Base-by-base conservation (phyloP, 1,284 basidiomycete species). In the Prillingera fragicola region DNA sequence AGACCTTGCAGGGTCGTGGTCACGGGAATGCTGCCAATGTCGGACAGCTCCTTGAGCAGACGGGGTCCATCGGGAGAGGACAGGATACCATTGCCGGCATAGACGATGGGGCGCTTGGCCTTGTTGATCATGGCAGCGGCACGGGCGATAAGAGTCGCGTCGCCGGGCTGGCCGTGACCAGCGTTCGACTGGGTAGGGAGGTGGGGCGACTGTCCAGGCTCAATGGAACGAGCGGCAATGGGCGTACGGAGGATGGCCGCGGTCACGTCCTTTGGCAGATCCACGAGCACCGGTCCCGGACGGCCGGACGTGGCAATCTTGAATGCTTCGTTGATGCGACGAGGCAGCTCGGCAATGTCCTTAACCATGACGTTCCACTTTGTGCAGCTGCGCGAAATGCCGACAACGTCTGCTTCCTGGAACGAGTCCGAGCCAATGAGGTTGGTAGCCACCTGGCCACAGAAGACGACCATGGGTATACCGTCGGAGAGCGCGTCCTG, bases 331-430 rank as follows among this genome's bases (percentile, higher is more conserved):
- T 97, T 98, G 72, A 98, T 95, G 54, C 94, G 79, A 38, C 94
- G 77, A 8, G 94, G 95, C 4, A 97, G 78, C 72, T 97, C 94
- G 21, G 87, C 74, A 53, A 98, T 89, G 68, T 95, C 91, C 74
- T 97, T 97, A 50, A 98, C 88, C 91, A 97, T 95, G 55, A 98
- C 92, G 70, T 98, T 98, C 95, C 94, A 98, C 73, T 98, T 98
- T 22, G 95, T 97, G 75, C 94, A 98, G 57, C 84, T 84, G 53
- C 94, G 78, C 40, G 90, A 95, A 69, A 98, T 98, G 42, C 95
- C 95, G 50, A 98, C 79, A 39, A 97, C 75, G 64, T 98, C 95
- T 33, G 94, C 94, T 72, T 98, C 94, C 70, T 98, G 94, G 80
- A 98, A 98, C 3, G 90, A 87, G 69, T 98, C 94, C 4, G 88